Conservation (phyloP, 352 stramenopile species). For the Halophytophthora batemanensis region DNA sequence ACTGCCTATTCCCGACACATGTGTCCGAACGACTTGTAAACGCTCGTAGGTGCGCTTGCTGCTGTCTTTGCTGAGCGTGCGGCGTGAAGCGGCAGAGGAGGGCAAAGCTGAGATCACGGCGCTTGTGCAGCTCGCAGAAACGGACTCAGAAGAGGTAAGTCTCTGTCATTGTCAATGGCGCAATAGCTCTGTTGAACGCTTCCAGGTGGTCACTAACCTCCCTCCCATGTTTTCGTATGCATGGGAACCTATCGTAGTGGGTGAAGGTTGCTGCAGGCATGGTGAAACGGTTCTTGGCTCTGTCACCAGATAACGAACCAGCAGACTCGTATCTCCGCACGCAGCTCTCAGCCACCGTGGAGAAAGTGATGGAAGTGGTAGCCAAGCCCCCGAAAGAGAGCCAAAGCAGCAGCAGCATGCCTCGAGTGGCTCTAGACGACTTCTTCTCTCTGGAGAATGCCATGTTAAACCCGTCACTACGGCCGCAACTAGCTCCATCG, state of each 20-base stretch:
- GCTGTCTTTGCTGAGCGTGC: conserved; percentile 65
- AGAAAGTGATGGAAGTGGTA: conserved; percentile 43
- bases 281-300: conserved; percentile 69
- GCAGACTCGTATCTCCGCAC: conserved; percentile 65
- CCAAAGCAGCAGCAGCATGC: conserved; percentile 7
- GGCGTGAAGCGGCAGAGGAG: conserved; percentile 38
- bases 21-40: neutral
- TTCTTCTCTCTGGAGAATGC: conserved; percentile 70
- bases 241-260: conserved; percentile 31
- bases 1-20: neutral
- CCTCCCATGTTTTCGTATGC: neutral
- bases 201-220: too few relatives aligned
- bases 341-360: conserved; percentile 41
- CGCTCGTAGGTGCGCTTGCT: conserved; percentile 45
- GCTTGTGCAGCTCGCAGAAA: conserved; percentile 51
- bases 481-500: conserved; percentile 37
- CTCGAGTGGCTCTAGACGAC: conserved; percentile 34
- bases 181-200: neutral
- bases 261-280: conserved; percentile 57
- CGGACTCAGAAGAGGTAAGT: conserved; percentile 57
- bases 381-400: conserved; percentile 12
- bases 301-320: conserved; percentile 32
- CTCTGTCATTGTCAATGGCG: too few relatives aligned
- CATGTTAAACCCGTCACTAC: conserved; percentile 54
- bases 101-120: conserved; percentile 45